phyloP scores from a whole-genome alignment of 2,329 filamentous ascomycete genomes.

The Alternaria incomplexa region DNA sequence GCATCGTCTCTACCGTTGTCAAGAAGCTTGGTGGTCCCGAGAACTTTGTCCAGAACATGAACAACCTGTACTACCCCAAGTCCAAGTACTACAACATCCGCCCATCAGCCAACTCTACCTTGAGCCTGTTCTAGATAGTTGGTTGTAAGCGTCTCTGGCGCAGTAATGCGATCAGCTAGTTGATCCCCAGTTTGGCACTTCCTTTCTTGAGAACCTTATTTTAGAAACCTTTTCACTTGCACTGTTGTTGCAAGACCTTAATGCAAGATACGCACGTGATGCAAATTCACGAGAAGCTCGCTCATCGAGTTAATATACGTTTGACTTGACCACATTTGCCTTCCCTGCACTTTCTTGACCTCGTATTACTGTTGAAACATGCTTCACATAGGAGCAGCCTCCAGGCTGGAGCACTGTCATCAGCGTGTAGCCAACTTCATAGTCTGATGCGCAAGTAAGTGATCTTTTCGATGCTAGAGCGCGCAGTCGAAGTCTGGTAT shows the following conservation, averaged over 20 bases:
- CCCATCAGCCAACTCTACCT: constrained; percentile 3
- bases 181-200: not conserved
- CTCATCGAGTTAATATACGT: not conserved
- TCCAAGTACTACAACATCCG: constrained; percentile 33
- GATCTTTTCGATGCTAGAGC: not conserved
- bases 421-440: not conserved
- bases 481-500: not conserved
- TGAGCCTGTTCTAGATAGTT: not conserved
- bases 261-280: not conserved
- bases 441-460: not conserved
- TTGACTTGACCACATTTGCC: not conserved
- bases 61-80: constrained; percentile 30
- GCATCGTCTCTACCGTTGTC: constrained; percentile 20
- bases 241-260: not conserved
- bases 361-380: not conserved
- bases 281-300: not conserved
- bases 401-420: not conserved
- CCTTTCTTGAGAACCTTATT: not conserved
- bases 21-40: constrained; percentile 22
- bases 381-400: not conserved
- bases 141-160: not conserved
- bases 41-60: constrained; percentile 8
- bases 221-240: not conserved
- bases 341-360: not conserved
- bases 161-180: not conserved